phyloP scores from a whole-genome alignment of 139 green algal genomes.

The Coccomyxa sp. region DNA sequence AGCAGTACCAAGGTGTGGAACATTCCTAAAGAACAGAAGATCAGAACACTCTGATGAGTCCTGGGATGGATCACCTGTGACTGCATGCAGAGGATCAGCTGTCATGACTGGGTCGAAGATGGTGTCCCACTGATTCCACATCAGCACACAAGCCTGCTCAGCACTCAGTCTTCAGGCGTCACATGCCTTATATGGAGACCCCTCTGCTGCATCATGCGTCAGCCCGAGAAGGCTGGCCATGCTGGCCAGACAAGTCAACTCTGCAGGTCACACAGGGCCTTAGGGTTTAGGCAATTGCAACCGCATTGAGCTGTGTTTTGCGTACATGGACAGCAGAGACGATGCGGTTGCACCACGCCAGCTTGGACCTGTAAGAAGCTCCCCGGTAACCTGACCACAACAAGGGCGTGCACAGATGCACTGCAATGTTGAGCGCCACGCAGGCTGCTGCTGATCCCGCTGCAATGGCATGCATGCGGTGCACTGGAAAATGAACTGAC shows the following conservation, averaged over 20 bases:
- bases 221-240: no score
- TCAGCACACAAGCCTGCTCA: slow-evolving; percentile 24
- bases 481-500: neutral
- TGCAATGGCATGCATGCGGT: slow-evolving; percentile 7
- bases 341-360: slow-evolving; percentile 24
- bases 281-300: no score
- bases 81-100: slow-evolving; percentile 21
- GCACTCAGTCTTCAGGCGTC: no score
- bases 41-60: no score
- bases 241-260: no score
- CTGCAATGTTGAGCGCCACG: slow-evolving; percentile 3
- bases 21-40: no score
- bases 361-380: neutral
- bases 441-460: slow-evolving; percentile 4
- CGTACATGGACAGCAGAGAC: neutral
- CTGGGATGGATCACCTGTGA: no score
- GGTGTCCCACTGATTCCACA: slow-evolving; percentile 16
- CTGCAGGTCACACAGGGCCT: no score
- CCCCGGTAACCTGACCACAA: slow-evolving; percentile 13
- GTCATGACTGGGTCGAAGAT: slow-evolving; percentile 19
- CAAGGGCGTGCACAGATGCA: slow-evolving; percentile 4
- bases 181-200: no score
- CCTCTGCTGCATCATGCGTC: no score
- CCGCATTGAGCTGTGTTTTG: neutral
- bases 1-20: no score